Evolutionary conservation across 2,329 filamentous ascomycete species (phyloP), one percentile per base, ranked within the genome.

Genomic region (Fusarium dlaminii): DNA sequence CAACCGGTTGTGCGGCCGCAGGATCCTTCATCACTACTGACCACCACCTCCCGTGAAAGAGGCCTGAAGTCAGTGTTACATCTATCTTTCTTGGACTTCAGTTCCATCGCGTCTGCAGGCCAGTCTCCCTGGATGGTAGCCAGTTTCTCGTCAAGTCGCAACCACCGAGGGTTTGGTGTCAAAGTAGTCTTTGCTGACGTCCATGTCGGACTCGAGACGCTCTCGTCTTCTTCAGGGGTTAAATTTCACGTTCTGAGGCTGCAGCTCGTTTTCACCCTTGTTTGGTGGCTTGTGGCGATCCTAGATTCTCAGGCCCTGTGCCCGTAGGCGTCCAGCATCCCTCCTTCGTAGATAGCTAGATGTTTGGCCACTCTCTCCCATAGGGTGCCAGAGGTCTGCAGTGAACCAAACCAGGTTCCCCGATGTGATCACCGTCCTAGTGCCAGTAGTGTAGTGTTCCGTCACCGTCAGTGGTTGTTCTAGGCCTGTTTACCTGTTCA

Each of bases 61-160:
- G 18, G 5, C 13, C 9, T 7, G 2, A 12, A 17, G 2, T 9
- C 30, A 22, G 1, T 3, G 3, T 6, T 11, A 20, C 13, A 20
- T 14, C 9, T 5, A 5, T 27, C 12, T 15, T 14, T 20, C 48
- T 34, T 24, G 0, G 8, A 0, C 3, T 3, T 36, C 12, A 11
- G 30, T 13, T 52, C 6, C 6, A 14, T 52, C 13, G 1, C 1
- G 3, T 20, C 6, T 8, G 1, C 11, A 52, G 5, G 18, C 5
- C 49, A 27, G 20, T 13, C 3, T 8, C 7, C 11, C n/a, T 7
- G 15, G 5, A 18, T 18, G 4, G 20, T 18, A 11, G 20, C 15
- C 2, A 2, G 11, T n/a, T n/a, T n/a, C n/a, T n/a, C 8, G 3
- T n/a, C 51, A 29, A 55, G 20, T 29, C 20, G 29, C 8, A 37